Conservation (phyloP, 164 flowering plant genomes). For the Buxus sempervirens region DNA sequence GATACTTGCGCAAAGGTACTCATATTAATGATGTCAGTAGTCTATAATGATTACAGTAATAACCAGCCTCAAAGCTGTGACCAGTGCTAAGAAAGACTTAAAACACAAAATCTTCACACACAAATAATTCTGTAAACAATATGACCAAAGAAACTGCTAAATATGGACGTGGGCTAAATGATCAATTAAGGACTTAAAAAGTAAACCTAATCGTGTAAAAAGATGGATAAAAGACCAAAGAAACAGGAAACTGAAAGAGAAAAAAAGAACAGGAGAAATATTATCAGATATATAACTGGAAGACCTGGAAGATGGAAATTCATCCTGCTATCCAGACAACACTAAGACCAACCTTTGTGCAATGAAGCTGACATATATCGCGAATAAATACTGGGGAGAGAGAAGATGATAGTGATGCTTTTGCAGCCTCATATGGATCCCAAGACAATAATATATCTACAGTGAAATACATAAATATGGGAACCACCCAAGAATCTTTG, state of each 20-base stretch:
- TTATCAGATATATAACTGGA: not conserved
- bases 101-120: no score
- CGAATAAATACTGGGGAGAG: constrained; percentile 17
- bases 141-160: not conserved
- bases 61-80: no score
- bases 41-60: no score
- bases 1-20: no score
- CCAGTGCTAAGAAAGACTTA: no score
- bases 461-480: constrained; percentile 24
- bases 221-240: no score
- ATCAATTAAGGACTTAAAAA: not conserved
- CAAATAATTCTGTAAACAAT: no score
- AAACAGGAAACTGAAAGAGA: no score
- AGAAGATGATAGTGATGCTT: constrained; percentile 20
- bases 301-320: not conserved
- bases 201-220: not conserved
- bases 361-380: constrained; percentile 25
- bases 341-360: constrained; percentile 18
- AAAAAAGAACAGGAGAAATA: no score
- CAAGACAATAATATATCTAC: constrained; percentile 27
- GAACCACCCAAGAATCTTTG: constrained; percentile 25
- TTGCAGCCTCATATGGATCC: constrained; percentile 28
- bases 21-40: no score
- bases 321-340: not conserved
- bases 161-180: not conserved